Percentiles rank a stretch among this genome's conserved stretches.
Conservation (phyloP, 345 rosid genomes). For the Rubroshorea leprosula region DNA sequence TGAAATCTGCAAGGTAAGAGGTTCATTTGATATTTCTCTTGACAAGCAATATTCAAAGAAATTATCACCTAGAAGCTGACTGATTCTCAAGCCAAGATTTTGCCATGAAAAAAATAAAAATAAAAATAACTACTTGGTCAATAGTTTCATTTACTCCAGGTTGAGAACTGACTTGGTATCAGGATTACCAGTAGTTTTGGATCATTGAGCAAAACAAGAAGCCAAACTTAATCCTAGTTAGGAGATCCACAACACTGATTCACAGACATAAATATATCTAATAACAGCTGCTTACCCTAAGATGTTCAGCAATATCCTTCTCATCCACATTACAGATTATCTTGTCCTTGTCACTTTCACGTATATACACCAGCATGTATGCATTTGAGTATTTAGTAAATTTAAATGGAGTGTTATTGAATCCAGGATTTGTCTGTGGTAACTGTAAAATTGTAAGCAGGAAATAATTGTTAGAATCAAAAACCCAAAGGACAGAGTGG, state of each 20-base stretch:
- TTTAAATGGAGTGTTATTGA: slow-evolving; percentile 83
- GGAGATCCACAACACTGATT: too few species aligned
- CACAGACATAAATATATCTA: slow-evolving; percentile 6
- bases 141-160: not conserved
- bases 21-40: slow-evolving; percentile 2
- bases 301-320: slow-evolving; percentile 92
- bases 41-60: slow-evolving; percentile 7
- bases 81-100: slow-evolving; percentile 11
- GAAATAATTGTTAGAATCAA: slow-evolving; percentile 18
- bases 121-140: slow-evolving; percentile 3
- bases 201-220: slow-evolving; percentile 3
- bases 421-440: slow-evolving; percentile 89
- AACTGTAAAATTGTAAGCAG: slow-evolving; percentile 46
- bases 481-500: slow-evolving; percentile 5
- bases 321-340: slow-evolving; percentile 96
- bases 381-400: slow-evolving; percentile 95
- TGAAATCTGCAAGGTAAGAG: slow-evolving; percentile 10
- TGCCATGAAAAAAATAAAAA: too few species aligned
- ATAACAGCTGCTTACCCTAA: slow-evolving; percentile 59
- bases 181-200: not conserved
- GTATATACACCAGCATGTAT: slow-evolving; percentile 97
- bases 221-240: slow-evolving; percentile 8
- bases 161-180: slow-evolving; percentile 12
- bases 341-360: slow-evolving; percentile 95
- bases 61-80: slow-evolving; percentile 2